These are phyloP conservation scores for Alnus glutinosa DNA, from an alignment of 306 rosid species.

Conservation along the genomic window DNA sequence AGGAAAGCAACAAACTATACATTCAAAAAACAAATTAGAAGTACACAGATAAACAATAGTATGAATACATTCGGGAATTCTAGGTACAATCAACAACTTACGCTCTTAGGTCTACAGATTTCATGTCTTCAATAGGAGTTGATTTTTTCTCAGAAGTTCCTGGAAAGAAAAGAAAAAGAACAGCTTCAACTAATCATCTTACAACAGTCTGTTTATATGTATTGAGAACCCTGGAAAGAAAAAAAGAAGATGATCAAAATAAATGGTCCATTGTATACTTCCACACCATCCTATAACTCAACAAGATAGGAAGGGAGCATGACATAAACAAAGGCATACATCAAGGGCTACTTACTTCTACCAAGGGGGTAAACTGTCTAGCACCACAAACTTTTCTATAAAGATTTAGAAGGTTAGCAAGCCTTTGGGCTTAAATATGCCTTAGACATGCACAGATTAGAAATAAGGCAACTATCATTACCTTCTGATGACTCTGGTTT, in stretches of 20 bases:
- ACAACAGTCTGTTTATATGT: conserved; percentile 3
- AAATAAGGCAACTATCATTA: conserved; percentile 39
- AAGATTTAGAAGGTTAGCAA: conserved; percentile 5
- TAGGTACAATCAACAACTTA: conserved; percentile 36
- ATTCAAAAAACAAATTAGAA: background rate
- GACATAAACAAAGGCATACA: conserved; percentile 9
- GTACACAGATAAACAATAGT: background rate
- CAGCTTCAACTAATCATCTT: conserved; percentile 28
- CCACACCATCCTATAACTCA: background rate
- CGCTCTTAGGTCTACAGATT: conserved; percentile 70
- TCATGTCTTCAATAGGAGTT: conserved; percentile 57
- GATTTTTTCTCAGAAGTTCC: conserved; percentile 57
- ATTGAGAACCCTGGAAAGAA: conserved; percentile 12
- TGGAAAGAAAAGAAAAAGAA: conserved; percentile 40
- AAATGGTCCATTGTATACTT: background rate
- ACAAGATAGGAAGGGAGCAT: background rate
- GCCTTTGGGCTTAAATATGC: background rate
- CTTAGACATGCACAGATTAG: conserved; percentile 15
- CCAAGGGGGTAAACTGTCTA: conserved; percentile 4
- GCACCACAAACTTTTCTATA: conserved; percentile 8
- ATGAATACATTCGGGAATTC: background rate
- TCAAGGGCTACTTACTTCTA: background rate
- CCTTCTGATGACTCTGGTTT: conserved; percentile 90
- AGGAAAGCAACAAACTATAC: conserved; percentile 14
- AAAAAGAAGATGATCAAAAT: conserved; percentile 8